Percentiles rank a stretch among this genome's conserved stretches.
These are phyloP conservation scores for Lenwebbia sp. DNA, from an alignment of 345 rosid genomes.

Conservation along the genomic window DNA sequence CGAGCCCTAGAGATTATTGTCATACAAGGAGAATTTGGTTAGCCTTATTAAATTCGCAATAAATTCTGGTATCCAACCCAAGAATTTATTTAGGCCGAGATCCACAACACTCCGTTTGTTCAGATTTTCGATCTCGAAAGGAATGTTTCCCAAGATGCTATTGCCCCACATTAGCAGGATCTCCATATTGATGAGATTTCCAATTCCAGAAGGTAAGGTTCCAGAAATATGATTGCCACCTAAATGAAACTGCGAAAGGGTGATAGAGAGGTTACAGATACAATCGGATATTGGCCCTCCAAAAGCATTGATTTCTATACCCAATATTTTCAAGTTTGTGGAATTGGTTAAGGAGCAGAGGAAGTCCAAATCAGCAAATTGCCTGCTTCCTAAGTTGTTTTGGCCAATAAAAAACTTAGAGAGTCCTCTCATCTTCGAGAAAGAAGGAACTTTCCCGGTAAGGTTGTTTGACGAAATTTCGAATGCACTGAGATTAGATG, in stretches of 20 bases:
- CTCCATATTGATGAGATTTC: constrained; percentile 7
- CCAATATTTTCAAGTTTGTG: not conserved
- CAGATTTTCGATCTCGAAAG: not conserved
- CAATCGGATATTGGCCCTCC: not conserved
- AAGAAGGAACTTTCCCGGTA: not conserved
- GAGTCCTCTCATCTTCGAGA: not conserved
- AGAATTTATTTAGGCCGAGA: not conserved
- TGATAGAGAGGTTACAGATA: not conserved
- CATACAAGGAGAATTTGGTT: fast-evolving
- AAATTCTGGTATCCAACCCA: not conserved
- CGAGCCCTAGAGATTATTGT: not conserved
- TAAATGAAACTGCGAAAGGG: fast-evolving
- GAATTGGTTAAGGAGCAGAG: not conserved
- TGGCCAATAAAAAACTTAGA: too few species aligned
- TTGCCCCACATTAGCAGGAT: not conserved
- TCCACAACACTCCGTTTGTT: fast-evolving
- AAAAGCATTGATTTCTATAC: not conserved
- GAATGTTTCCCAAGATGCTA: not conserved
- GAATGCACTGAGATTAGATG: fast-evolving
- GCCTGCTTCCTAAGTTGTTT: not conserved
- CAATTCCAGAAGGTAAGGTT: not conserved
- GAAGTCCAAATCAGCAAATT: not conserved
- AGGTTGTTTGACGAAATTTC: too few species aligned
- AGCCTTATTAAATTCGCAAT: not conserved
- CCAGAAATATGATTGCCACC: not conserved